Conservation (phyloP, 345 rosid species). For the Eutrema heterophyllum region DNA sequence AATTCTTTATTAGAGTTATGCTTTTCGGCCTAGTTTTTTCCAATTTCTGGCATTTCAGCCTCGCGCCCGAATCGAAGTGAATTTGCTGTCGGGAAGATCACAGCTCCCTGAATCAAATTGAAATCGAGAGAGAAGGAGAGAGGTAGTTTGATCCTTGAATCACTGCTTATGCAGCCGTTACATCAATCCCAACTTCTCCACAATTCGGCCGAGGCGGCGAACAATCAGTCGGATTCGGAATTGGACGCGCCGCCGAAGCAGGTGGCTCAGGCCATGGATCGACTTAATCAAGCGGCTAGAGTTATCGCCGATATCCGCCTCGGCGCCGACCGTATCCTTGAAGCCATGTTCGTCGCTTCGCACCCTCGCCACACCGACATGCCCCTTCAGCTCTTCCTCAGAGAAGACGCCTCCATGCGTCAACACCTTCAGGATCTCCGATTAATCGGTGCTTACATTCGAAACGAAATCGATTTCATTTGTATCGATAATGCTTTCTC, state of each 20-base stretch:
- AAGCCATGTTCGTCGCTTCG: constrained; percentile 62
- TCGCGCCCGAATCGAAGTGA: no score
- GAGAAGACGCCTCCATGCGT: constrained; percentile 82
- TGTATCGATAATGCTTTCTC: background rate
- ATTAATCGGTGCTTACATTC: constrained; percentile 40
- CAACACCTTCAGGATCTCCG: constrained; percentile 85
- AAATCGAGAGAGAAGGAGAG: background rate
- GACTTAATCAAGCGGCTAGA: constrained; percentile 80
- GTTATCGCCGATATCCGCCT: constrained; percentile 82
- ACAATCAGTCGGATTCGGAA: constrained; percentile 32
- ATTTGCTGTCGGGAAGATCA: background rate
- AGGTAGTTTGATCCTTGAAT: constrained; percentile 11
- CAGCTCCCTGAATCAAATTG: background rate
- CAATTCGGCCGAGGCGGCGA: constrained; percentile 20
- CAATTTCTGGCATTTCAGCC: no score
- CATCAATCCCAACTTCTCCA: constrained; percentile 36
- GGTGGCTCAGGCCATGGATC: constrained; percentile 91
- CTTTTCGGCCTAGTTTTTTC: no score
- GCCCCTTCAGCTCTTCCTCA: constrained; percentile 53
- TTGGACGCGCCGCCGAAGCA: constrained; percentile 92
- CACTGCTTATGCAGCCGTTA: constrained; percentile 35
- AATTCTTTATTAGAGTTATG: no score
- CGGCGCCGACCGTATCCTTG: constrained; percentile 92
- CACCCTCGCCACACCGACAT: constrained; percentile 65
- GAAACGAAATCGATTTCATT: background rate